Base-by-base conservation (phyloP, 148 eudicot species). In the Camellia japonica region DNA sequence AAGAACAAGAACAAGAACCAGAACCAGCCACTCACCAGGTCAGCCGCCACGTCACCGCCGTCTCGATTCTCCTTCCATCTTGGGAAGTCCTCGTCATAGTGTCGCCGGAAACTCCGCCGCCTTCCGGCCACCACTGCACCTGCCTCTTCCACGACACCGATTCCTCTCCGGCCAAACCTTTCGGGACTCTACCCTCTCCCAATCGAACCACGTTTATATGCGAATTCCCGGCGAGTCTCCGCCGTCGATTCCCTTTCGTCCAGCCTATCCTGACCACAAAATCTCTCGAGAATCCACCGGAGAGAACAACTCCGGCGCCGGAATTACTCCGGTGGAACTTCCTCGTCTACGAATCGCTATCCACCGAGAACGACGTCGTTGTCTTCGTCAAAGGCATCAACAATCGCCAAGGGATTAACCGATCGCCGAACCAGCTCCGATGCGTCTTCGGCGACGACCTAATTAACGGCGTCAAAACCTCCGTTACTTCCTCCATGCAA, bases 331-430 rank as follows among this genome's bases (percentile, higher is more conserved):
- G 84, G 63, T 93, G 94, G 97, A 86, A 87, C 38, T 87, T 76
- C 49, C 61, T 93, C 5, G 92, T 84, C 0, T 93, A 91, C 78
- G 90, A 93, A 2, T 80, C 90, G 0, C 69, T 90, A 15, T 81
- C 87, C 2, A 85, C 91, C 0, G 87, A 83, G 7, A 68, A 87
- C 85, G 94, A 91, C 91, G 91, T 91, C 75, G 84, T 93, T 4
- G 44, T 93, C 72, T 82, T 93, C 58, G 93, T 78, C 3, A 93
- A 93, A 73, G 97, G 97, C 4, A 59, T 91, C 4, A 89, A 91
- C 72, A 82, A 74, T 52, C 91, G 88, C 44, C 97, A 87, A 78
- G 94, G 93, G 3, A 43, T 67, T 4, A 87, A 85, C 77, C 81
- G 93, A 12, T 55, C 69, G 0, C 86, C 93, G 18, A 72, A 76